Evolutionary conservation across 257 asterid species (phyloP), one percentile per base, ranked within the genome.

Genomic region (Nicotiana benthamiana): DNA sequence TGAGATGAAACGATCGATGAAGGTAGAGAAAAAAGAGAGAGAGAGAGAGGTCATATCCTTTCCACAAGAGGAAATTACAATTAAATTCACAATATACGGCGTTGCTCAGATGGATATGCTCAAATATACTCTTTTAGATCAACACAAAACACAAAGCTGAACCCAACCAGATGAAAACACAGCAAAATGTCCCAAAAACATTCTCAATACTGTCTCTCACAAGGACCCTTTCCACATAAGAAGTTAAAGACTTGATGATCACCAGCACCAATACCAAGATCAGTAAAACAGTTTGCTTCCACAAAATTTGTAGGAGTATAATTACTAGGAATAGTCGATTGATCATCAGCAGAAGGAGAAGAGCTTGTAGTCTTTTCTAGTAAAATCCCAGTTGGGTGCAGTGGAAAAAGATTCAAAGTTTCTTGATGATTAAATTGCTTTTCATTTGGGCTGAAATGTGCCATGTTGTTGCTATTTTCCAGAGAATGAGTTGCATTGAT

Each of bases 351-450:
- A 28, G 67, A n/a, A 15, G 40, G 27, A 36, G 11, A 43, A 62
- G 20, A 34, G 65, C 22, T 30, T 16, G 77, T 24, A 6, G 57
- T 83, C 83, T 83, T 84, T 70, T 85, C 65, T 64, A 87, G 90
- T 40, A 90, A 75, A 56, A 87, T 57, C 24, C 98, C 94, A 57
- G 91, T 91, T 40, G 97, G 98, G 52, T 91, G 90, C 61, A 89
- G 79, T 8, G 98, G 98, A 76, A 94, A 94, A 52, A 92, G 89
- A 64, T 94, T 91, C 86, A 94, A 87, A 32, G 98, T 94, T 83
- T 91, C 90, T 84, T 90, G 90, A 51, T 51, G 16, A 59, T 81
- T 79, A 72, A 2, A 34, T 17, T 54, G 36, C 64, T 77, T 79
- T 32, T 54, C 36, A 28, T 16, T 28, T 72, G 53, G 36, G 20